Base-by-base conservation (phyloP, 2,329 filamentous ascomycete species). In the Hypoxylon sp. region DNA sequence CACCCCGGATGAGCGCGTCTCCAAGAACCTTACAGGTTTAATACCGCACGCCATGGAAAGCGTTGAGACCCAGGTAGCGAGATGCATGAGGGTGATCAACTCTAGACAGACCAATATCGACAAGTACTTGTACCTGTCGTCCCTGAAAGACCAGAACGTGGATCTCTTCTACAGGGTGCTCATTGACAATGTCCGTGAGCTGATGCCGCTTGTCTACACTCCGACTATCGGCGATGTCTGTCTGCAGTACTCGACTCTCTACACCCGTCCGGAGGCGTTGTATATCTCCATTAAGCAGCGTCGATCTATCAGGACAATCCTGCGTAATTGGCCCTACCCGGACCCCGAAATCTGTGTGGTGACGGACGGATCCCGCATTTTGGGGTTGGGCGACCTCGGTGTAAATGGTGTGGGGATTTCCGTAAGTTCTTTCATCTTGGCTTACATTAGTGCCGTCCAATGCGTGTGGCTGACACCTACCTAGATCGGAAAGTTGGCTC, bases 351-450 rank as follows among this genome's bases (percentile, higher is more conserved):
- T 99, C 77, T 97, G 94, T 76, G 94, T 97, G 78, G 90, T 99
- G 73, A 98, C 96, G 14, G 96, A 99, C 78, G 96, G 96, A 67
- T 97, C 94, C 51, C 91, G 96, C 71, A 97, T 90, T 79, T 89
- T 94, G 63, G 95, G 96, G 76, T 88, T 99, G 37, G 96, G 96
- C 73, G 96, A 99, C 81, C 87, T 98, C 61, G 96, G 96, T 73
- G 90, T 99, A 71, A 97, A 97, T 80, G 96, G 96, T 76, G 97
- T 98, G 84, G 96, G 96, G 71, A 99, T 99, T 80, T 94, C 96
- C 67, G 95, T 90, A 81, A 81, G 87, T 85, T 64, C 16, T 48
- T 54, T 5, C 9, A 25, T 43, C 47, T 64, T 65, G 45, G 54
- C 27, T 54, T 53, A 57, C 37, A 39, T 56, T 55, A 60, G 58